These are phyloP conservation scores for Fagus crenata DNA, from an alignment of 306 rosid genomes.

Conservation along the genomic window DNA sequence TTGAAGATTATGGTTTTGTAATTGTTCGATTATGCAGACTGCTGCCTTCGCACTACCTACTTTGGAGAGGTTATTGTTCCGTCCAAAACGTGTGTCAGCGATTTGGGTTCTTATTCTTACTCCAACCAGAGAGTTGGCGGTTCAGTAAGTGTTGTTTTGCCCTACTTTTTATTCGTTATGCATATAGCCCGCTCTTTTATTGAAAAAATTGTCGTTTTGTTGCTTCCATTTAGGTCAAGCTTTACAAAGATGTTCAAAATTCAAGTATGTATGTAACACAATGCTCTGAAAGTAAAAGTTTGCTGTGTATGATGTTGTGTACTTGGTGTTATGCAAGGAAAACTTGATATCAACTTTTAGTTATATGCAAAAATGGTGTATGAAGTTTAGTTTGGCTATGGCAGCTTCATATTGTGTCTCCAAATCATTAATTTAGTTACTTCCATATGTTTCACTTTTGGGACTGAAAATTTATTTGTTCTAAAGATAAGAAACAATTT, in stretches of 20 bases:
- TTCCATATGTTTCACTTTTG: too few species aligned
- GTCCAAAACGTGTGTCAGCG: slow-evolving; percentile 72
- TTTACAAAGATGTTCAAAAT: not conserved
- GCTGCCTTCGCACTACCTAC: slow-evolving; percentile 94
- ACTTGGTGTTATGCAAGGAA: too few species aligned
- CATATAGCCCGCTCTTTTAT: not conserved
- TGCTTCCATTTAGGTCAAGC: not conserved
- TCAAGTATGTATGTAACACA: too few species aligned
- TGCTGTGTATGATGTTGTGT: too few species aligned
- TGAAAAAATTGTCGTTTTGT: not conserved
- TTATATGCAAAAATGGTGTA: too few species aligned
- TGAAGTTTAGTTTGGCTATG: too few species aligned
- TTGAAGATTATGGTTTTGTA: slow-evolving; percentile 8
- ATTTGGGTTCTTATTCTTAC: slow-evolving; percentile 91
- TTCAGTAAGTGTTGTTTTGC: slow-evolving; percentile 64
- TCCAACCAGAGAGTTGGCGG: slow-evolving; percentile 94
- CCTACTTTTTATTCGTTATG: not conserved
- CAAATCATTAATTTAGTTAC: too few species aligned
- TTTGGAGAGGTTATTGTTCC: slow-evolving; percentile 83
- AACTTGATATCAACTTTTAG: too few species aligned
- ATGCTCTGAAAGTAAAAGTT: too few species aligned
- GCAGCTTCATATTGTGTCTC: too few species aligned
- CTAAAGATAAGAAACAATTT: too few species aligned
- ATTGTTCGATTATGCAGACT: slow-evolving; percentile 47
- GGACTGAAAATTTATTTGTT: slow-evolving; percentile 7